These are phyloP conservation scores for Lentinula edodes DNA, from an alignment of 768 basidiomycete genomes.

Conservation along the genomic window DNA sequence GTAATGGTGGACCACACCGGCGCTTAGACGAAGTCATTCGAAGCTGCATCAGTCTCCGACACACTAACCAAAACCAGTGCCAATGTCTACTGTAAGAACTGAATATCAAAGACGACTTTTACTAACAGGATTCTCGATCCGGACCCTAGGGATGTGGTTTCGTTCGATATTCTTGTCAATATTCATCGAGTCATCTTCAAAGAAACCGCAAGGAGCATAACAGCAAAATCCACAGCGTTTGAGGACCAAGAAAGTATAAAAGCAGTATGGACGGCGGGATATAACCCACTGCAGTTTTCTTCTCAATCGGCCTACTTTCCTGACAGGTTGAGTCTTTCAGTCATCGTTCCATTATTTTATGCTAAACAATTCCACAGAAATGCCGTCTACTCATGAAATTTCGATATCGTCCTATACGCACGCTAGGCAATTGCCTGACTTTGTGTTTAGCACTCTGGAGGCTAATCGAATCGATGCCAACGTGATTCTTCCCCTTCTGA, in stretches of 20 bases:
- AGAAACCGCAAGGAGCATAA: background rate
- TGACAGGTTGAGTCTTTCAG: no score
- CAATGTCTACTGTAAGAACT: background rate
- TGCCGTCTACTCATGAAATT: background rate
- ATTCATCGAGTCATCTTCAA: background rate
- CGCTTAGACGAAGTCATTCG: background rate
- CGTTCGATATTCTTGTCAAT: background rate
- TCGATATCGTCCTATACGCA: background rate
- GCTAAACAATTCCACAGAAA: background rate
- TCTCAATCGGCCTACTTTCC: no score
- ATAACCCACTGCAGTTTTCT: no score
- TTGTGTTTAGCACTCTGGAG: background rate
- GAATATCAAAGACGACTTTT: background rate
- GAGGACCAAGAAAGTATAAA: background rate
- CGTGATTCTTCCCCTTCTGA: constrained; percentile 15
- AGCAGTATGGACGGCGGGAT: background rate
- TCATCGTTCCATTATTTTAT: no score
- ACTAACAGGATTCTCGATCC: background rate
- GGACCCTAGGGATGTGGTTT: background rate
- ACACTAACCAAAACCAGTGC: background rate
- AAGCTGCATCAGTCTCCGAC: background rate
- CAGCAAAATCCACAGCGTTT: background rate
- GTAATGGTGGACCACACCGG: background rate
- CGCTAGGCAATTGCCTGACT: background rate
- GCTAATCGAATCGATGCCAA: constrained; percentile 23